A percentile compares a stretch with the other conserved stretches of the same genome.
These are phyloP conservation scores for Fusarium globosum DNA, from an alignment of 2,329 filamentous ascomycete species.

Conservation along the genomic window DNA sequence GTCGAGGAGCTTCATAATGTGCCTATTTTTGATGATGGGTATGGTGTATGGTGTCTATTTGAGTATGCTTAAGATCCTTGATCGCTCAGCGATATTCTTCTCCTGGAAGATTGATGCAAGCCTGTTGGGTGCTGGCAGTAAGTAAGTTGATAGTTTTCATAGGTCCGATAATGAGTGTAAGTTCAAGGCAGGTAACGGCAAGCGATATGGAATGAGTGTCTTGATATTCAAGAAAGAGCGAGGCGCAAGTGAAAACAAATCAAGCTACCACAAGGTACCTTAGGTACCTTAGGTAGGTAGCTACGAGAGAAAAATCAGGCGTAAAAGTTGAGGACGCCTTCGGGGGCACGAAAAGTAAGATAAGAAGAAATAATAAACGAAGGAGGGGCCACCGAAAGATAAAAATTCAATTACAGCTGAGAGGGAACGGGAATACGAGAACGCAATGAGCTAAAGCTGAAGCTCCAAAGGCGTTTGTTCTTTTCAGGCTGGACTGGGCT, in stretches of 20 bases:
- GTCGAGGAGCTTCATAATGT: constrained; percentile 33
- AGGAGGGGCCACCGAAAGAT: constrained; percentile 2
- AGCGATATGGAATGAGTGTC: constrained; percentile 10
- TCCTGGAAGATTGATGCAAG: constrained; percentile 13
- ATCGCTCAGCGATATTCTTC: constrained; percentile 24
- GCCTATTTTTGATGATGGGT: not conserved
- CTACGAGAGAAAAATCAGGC: not conserved
- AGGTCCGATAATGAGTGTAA: constrained; percentile 2
- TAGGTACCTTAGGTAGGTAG: too few species aligned
- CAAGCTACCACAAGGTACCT: not conserved
- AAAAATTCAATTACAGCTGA: constrained; percentile 3
- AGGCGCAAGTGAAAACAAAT: not conserved
- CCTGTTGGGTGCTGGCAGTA: not conserved
- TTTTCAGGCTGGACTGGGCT: constrained; percentile 34
- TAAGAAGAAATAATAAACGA: not conserved
- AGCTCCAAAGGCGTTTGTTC: constrained; percentile 17
- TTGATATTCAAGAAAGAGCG: not conserved
- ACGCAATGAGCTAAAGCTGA: constrained; percentile 38
- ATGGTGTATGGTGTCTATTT: not conserved
- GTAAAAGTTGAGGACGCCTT: not conserved
- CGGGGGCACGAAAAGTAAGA: constrained; percentile 4
- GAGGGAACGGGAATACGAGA: constrained; percentile 30
- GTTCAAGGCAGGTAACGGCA: not conserved
- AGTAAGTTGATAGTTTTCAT: not conserved
- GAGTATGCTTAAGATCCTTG: not conserved